These are phyloP conservation scores for Alternaria angustiovoidea DNA, from an alignment of 2,329 filamentous ascomycete species.

Conservation along the genomic window DNA sequence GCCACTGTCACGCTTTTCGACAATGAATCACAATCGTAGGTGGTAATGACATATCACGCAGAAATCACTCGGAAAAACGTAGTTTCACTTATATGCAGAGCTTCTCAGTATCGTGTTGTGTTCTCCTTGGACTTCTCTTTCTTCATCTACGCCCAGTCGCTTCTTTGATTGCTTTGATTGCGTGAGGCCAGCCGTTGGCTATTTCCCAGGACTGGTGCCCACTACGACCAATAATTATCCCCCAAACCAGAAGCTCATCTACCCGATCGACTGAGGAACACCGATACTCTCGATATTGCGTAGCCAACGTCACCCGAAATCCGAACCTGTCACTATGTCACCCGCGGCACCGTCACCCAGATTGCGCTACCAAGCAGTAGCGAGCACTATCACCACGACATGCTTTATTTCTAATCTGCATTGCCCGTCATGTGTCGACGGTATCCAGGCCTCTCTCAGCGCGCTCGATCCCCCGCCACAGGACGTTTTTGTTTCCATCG, in stretches of 20 bases:
- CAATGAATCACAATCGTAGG: constrained; percentile 7
- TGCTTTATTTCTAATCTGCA: constrained; percentile 78
- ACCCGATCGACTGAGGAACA: constrained; percentile 13
- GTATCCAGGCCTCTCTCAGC: constrained; percentile 67
- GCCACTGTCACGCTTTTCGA: constrained; percentile 13
- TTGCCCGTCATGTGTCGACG: constrained; percentile 75
- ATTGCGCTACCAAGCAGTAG: constrained; percentile 20
- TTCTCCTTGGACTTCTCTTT: constrained; percentile 9
- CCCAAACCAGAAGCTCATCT: constrained; percentile 14
- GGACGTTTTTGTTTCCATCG: constrained; percentile 73
- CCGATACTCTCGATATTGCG: constrained; percentile 25
- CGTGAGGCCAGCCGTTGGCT: constrained; percentile 27
- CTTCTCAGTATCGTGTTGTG: not conserved
- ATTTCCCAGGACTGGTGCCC: constrained; percentile 15
- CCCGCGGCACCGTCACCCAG: constrained; percentile 17
- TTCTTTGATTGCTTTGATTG: constrained; percentile 34
- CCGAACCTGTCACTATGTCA: constrained; percentile 23
- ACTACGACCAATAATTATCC: constrained; percentile 24
- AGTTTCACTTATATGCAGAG: not conserved
- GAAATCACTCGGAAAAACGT: not conserved
- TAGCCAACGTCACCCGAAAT: constrained; percentile 11
- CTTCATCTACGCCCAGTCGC: constrained; percentile 23
- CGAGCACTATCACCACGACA: constrained; percentile 56
- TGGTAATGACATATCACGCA: constrained; percentile 25
- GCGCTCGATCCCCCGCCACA: constrained; percentile 57